Conservation (phyloP, 1,139 yeast genomes). For the Tardiomyces depauwii region DNA sequence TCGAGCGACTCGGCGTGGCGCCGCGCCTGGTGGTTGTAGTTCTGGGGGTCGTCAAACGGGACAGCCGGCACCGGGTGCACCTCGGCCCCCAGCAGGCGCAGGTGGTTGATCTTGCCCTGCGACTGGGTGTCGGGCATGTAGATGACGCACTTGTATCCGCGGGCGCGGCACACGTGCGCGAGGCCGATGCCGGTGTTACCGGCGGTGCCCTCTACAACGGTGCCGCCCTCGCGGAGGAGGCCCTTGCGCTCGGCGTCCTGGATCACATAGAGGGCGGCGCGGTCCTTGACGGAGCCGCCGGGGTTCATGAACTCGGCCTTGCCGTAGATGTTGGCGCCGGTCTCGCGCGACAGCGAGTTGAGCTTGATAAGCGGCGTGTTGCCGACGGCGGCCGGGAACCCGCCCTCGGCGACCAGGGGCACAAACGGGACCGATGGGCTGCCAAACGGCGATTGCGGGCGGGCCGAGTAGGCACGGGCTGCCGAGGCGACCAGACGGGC, state of each 20-base stretch:
- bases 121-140: conserved; percentile 89
- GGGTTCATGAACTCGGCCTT: conserved; percentile 93
- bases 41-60: conserved; percentile 67
- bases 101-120: conserved; percentile 61
- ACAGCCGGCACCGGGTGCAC: conserved; percentile 88
- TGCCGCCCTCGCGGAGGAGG: conserved; percentile 54
- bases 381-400: conserved; percentile 72
- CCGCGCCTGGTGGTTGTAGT: conserved; percentile 76
- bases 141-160: conserved; percentile 74
- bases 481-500: no score
- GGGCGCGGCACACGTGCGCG: conserved; percentile 77
- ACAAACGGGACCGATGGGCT: conserved; percentile 33
- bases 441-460: neutral
- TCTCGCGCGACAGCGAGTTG: conserved; percentile 45
- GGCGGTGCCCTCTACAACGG: conserved; percentile 61
- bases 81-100: conserved; percentile 69
- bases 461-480: neutral
- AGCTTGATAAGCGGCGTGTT: conserved; percentile 73
- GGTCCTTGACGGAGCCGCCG: conserved; percentile 86
- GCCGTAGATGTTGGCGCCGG: conserved; percentile 72
- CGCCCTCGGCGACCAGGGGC: conserved; percentile 50
- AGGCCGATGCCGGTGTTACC: conserved; percentile 86
- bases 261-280: conserved; percentile 74
- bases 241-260: conserved; percentile 74
- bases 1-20: conserved; percentile 65